Conservation (phyloP, 1,284 basidiomycete genomes). For the Malassezia restricta region DNA sequence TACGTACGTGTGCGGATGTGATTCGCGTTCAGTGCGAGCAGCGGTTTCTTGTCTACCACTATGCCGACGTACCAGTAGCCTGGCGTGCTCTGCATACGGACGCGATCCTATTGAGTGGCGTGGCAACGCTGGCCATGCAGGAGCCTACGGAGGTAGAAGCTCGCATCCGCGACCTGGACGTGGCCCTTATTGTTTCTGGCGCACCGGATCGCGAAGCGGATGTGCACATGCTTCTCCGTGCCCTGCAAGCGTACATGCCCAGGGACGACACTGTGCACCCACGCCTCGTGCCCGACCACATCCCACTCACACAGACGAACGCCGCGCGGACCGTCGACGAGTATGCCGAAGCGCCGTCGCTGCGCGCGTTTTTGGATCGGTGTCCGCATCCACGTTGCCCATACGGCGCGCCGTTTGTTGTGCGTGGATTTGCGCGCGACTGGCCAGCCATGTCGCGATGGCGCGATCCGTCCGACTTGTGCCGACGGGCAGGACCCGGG, state of each 20-base stretch:
- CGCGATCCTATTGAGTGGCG: neutral
- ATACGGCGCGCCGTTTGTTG: conserved; percentile 56
- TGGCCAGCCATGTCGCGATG: conserved; percentile 61
- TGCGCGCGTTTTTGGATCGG: neutral
- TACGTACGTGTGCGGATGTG: neutral
- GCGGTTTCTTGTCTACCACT: neutral
- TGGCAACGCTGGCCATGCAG: neutral
- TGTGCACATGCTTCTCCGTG: neutral
- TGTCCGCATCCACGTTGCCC: neutral
- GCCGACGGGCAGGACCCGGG: conserved; percentile 52
- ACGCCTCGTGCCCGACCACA: neutral
- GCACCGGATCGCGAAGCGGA: neutral
- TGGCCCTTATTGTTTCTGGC: neutral
- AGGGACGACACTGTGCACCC: no score
- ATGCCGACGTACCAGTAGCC: neutral
- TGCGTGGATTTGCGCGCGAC: conserved; percentile 53
- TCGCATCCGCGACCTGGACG: conserved; percentile 1
- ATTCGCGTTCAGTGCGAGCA: neutral
- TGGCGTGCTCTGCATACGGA: conserved; percentile 1
- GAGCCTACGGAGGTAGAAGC: neutral
- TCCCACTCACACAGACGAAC: neutral
- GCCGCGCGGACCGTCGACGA: neutral
- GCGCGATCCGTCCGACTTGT: conserved; percentile 9
- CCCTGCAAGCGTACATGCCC: neutral
- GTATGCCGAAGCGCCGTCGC: neutral